phyloP scores from a whole-genome alignment of 495 filamentous ascomycete genomes.

The Talaromyces adpressus region DNA sequence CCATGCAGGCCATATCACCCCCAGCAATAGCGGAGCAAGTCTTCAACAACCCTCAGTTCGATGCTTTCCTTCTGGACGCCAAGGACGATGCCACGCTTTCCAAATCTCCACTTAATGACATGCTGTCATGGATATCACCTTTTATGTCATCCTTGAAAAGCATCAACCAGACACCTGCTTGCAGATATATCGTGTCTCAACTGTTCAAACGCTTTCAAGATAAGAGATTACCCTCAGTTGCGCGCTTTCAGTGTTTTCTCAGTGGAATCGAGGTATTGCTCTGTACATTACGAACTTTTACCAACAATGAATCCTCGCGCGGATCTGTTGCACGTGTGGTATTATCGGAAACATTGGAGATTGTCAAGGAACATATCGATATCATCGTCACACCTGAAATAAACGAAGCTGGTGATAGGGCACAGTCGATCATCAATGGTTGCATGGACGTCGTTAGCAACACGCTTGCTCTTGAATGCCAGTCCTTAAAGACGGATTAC shows the following conservation, averaged over 20 bases:
- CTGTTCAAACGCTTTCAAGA: conserved; percentile 61
- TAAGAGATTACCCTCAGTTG: conserved; percentile 34
- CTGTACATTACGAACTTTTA: conserved; percentile 45
- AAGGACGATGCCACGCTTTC: conserved; percentile 47
- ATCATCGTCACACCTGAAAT: conserved; percentile 35
- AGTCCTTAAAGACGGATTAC: conserved; percentile 64
- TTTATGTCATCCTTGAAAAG: conserved; percentile 71
- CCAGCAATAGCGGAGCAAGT: conserved; percentile 68
- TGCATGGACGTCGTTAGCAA: conserved; percentile 61
- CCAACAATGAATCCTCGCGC: conserved; percentile 39
- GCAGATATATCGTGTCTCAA: conserved; percentile 60
- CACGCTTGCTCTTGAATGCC: conserved; percentile 68
- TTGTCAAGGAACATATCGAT: conserved; percentile 41
- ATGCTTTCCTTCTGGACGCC: conserved; percentile 49
- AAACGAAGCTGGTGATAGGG: conserved; percentile 22
- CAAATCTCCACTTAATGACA: conserved; percentile 48
- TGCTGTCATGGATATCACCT: conserved; percentile 64
- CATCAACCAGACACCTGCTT: conserved; percentile 63
- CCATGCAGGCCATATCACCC: conserved; percentile 70
- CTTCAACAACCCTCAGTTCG: conserved; percentile 63
- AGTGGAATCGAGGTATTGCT: conserved; percentile 42
- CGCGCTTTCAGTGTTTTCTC: conserved; percentile 43
- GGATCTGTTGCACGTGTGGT: conserved; percentile 46
- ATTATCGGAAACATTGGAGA: conserved; percentile 45
- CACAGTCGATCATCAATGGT: conserved; percentile 25